These are phyloP conservation scores for Aspergillus sclerotiicarbonarius DNA, from an alignment of 495 filamentous ascomycete species.

Conservation along the genomic window DNA sequence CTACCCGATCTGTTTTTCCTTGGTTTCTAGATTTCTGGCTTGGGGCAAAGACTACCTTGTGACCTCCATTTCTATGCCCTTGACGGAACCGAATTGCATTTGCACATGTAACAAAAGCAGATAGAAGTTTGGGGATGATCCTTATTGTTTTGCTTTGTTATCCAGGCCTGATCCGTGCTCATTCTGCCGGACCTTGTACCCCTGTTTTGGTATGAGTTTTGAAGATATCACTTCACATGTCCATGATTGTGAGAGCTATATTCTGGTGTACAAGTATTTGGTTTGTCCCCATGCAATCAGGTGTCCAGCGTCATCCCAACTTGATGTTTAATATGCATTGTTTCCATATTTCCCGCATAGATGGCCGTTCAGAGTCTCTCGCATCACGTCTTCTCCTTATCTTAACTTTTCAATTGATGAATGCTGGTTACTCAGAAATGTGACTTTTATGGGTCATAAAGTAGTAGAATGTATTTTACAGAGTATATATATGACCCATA, in stretches of 20 bases:
- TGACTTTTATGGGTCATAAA: background rate
- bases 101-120: conserved; percentile 38
- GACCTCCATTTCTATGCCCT: conserved; percentile 16
- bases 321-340: background rate
- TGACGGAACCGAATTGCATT: conserved; percentile 14
- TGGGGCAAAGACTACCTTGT: conserved; percentile 1
- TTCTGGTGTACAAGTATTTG: conserved; percentile 10
- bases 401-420: background rate
- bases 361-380: background rate
- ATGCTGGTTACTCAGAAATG: background rate
- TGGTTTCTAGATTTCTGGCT: conserved; percentile 13
- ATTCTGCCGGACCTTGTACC: background rate
- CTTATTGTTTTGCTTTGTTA: conserved; percentile 9
- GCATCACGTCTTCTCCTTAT: background rate
- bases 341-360: background rate
- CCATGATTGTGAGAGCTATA: background rate
- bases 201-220: background rate
- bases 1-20: background rate
- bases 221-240: background rate
- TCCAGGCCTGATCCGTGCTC: conserved; percentile 2
- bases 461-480: too few relatives aligned
- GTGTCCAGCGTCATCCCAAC: background rate
- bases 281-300: background rate
- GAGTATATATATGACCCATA: too few relatives aligned
- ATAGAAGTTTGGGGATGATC: conserved; percentile 31